Conservation (phyloP, 495 filamentous ascomycete species). For the Parmelia sp. region DNA sequence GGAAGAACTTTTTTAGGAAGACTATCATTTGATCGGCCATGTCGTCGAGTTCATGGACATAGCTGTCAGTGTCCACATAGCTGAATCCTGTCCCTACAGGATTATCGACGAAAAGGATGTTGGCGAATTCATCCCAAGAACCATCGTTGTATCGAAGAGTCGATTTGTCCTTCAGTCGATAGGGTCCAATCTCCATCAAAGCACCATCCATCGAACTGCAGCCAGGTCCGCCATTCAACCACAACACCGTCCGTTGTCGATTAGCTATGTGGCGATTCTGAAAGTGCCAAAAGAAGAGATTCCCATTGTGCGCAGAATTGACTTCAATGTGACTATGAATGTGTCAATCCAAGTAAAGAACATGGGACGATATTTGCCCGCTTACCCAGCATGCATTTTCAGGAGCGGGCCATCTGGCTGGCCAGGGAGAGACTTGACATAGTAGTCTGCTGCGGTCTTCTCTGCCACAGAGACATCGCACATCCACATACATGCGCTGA, state of each 20-base stretch:
- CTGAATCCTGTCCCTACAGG: slow-evolving; percentile 95
- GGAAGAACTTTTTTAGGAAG: slow-evolving; percentile 88
- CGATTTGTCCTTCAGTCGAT: slow-evolving; percentile 71
- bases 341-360: slow-evolving; percentile 29
- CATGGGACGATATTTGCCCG: slow-evolving; percentile 16
- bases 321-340: slow-evolving; percentile 77
- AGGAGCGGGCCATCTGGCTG: slow-evolving; percentile 72
- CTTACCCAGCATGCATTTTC: slow-evolving; percentile 98
- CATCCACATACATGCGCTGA: slow-evolving; percentile 11
- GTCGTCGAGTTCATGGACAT: slow-evolving; percentile 72
- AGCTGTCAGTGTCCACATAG: slow-evolving; percentile 83
- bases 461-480: slow-evolving; percentile 31
- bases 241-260: slow-evolving; percentile 85
- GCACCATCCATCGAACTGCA: slow-evolving; percentile 97
- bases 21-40: slow-evolving; percentile 84
- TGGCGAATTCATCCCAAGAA: slow-evolving; percentile 96
- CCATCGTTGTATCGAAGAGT: slow-evolving; percentile 78
- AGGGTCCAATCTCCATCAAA: slow-evolving; percentile 95
- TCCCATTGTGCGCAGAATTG: slow-evolving; percentile 72
- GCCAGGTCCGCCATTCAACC: slow-evolving; percentile 94
- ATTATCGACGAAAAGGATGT: slow-evolving; percentile 92
- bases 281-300: slow-evolving; percentile 98
- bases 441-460: slow-evolving; percentile 80
- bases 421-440: slow-evolving; percentile 74
- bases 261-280: slow-evolving; percentile 94